Conservation (phyloP, 495 filamentous ascomycete species). For the Aspergillus conjunctus region DNA sequence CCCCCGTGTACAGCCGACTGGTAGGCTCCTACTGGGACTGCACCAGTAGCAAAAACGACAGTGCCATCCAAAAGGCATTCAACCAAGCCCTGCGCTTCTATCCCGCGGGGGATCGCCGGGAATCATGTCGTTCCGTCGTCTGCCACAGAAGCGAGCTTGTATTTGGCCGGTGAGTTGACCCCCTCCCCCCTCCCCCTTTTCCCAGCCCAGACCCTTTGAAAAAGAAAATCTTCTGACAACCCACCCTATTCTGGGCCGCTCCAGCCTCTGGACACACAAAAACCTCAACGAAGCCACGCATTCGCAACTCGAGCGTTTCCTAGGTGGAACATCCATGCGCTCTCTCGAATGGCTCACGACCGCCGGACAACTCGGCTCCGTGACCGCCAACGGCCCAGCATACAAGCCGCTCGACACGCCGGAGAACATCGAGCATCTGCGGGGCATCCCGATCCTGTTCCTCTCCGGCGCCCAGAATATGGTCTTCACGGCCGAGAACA, state of each 20-base stretch:
- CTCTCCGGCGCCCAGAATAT: not conserved
- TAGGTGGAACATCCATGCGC: constrained; percentile 9
- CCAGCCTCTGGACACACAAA: constrained; percentile 7
- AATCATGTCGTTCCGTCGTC: constrained; percentile 9
- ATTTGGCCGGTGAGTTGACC: constrained; percentile 11
- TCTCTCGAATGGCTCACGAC: constrained; percentile 4
- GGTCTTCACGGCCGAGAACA: constrained; percentile 10
- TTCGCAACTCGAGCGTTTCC: constrained; percentile 5
- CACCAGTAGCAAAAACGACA: constrained; percentile 6
- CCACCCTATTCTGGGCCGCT: too few species aligned
- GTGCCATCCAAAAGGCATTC: not conserved
- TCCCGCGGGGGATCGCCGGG: not conserved
- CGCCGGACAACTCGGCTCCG: not conserved
- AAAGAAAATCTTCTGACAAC: too few species aligned
- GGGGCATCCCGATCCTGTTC: constrained; percentile 7
- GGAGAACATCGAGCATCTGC: constrained; percentile 2
- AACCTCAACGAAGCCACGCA: constrained; percentile 7
- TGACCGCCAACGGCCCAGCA: constrained; percentile 4
- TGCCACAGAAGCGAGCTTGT: constrained; percentile 11
- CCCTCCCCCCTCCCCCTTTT: too few species aligned
- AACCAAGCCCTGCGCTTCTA: constrained; percentile 10
- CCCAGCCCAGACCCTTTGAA: not conserved
- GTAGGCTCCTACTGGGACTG: constrained; percentile 6
- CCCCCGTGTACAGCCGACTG: not conserved
- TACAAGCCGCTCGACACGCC: not conserved